Conservation (phyloP, 2,329 filamentous ascomycete genomes). For the Aureobasidium sp. region DNA sequence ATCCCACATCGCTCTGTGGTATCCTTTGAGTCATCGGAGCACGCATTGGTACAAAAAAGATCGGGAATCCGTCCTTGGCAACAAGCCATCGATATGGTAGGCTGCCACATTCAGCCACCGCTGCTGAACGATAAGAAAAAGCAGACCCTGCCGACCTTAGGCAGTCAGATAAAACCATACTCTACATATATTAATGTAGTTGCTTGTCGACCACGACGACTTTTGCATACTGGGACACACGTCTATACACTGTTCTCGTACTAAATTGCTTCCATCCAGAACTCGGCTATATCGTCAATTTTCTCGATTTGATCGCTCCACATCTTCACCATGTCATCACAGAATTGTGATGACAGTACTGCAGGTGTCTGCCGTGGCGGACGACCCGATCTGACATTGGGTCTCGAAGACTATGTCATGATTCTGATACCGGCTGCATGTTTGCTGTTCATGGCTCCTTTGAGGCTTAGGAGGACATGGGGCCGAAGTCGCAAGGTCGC, state of each 20-base stretch:
- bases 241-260: background rate
- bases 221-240: background rate
- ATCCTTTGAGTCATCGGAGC: background rate
- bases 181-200: constrained; percentile 1
- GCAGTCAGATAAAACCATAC: background rate
- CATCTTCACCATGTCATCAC: background rate
- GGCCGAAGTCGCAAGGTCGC: constrained; percentile 18
- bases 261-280: background rate
- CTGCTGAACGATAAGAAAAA: background rate
- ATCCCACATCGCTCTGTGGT: background rate
- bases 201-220: background rate
- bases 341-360: background rate
- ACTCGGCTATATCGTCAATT: background rate
- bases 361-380: background rate
- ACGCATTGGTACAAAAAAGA: too few species aligned
- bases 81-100: constrained; percentile 1
- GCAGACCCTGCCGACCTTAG: constrained; percentile 2
- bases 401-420: constrained; percentile 24
- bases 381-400: constrained; percentile 21
- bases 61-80: background rate
- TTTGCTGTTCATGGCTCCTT: constrained; percentile 21
- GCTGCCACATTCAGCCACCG: constrained; percentile 2
- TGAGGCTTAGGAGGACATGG: constrained; percentile 22
- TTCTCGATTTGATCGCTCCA: background rate
- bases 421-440: constrained; percentile 21